A percentile compares a stretch with the other conserved stretches of the same genome.
phyloP scores from a whole-genome alignment of 768 basidiomycete species.

The Paxillus involutus region DNA sequence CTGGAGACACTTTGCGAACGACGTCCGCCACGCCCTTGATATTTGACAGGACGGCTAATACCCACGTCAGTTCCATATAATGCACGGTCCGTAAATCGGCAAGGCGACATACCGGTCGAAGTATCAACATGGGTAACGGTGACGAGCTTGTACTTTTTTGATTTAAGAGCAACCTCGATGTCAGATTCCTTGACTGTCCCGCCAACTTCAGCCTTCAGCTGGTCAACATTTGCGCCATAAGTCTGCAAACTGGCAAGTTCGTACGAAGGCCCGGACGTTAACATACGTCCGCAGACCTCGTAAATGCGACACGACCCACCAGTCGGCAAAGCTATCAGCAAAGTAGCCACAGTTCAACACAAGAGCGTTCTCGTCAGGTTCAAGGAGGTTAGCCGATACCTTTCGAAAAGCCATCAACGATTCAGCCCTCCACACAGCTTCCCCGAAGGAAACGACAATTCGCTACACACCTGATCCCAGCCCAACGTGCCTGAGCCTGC shows the following conservation, averaged over 20 bases:
- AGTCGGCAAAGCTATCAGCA: constrained; percentile 86
- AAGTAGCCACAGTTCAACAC: constrained; percentile 94
- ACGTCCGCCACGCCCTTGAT: constrained; percentile 73
- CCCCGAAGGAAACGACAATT: neutral
- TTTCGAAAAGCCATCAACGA: constrained; percentile 29
- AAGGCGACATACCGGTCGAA: constrained; percentile 55
- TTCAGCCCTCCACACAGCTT: neutral
- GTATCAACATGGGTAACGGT: constrained; percentile 97
- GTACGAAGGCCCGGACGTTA: neutral
- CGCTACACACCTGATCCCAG: constrained; percentile 79
- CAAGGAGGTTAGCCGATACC: constrained; percentile 91
- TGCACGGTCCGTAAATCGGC: too few relatives aligned
- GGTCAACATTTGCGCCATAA: constrained; percentile 87
- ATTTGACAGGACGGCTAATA: constrained; percentile 78
- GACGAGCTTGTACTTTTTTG: constrained; percentile 83
- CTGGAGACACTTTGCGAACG: constrained; percentile 76
- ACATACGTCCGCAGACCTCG: neutral
- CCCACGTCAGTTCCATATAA: neutral
- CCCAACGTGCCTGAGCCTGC: constrained; percentile 95
- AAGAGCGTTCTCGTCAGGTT: constrained; percentile 73
- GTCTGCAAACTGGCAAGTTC: constrained; percentile 59
- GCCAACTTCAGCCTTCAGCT: constrained; percentile 83
- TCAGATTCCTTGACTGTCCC: constrained; percentile 60
- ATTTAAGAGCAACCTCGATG: constrained; percentile 66
- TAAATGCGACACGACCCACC: constrained; percentile 42